A percentile compares a stretch with the other conserved stretches of the same genome.
Conservation (phyloP, 2,329 filamentous ascomycete species). For the Alternaria brassicicola region DNA sequence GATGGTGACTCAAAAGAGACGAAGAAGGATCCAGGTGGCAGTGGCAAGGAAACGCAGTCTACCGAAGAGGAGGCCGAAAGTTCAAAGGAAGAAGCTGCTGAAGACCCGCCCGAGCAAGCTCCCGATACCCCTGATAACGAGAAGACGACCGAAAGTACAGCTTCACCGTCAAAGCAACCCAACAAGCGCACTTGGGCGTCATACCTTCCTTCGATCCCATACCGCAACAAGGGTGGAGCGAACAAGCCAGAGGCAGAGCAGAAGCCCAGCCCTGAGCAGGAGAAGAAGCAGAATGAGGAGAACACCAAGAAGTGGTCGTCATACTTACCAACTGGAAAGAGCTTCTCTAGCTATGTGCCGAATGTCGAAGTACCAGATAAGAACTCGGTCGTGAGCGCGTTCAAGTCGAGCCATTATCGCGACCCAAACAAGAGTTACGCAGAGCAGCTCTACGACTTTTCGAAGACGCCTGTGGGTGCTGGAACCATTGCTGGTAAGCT, state of each 20-base stretch:
- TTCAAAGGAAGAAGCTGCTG: slow-evolving; percentile 19
- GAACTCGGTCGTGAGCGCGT: slow-evolving; percentile 53
- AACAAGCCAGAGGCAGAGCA: slow-evolving; percentile 24
- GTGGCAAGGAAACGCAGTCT: slow-evolving; percentile 6
- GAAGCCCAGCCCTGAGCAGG: slow-evolving; percentile 34
- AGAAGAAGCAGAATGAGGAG: slow-evolving; percentile 44
- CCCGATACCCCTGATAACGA: slow-evolving; percentile 28
- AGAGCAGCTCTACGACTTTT: slow-evolving; percentile 58
- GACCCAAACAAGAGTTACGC: slow-evolving; percentile 57
- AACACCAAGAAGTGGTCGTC: slow-evolving; percentile 53
- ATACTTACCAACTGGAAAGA: slow-evolving; percentile 56
- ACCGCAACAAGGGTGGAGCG: slow-evolving; percentile 35
- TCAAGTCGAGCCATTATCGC: slow-evolving; percentile 53
- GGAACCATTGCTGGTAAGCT: slow-evolving; percentile 51
- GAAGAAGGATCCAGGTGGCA: slow-evolving; percentile 11
- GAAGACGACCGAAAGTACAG: slow-evolving; percentile 19
- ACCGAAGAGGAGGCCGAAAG: slow-evolving; percentile 15
- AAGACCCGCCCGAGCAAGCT: slow-evolving; percentile 41
- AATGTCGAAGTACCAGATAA: slow-evolving; percentile 44
- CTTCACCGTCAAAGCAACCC: slow-evolving; percentile 19
- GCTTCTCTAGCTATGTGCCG: slow-evolving; percentile 56
- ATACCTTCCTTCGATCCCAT: slow-evolving; percentile 49
- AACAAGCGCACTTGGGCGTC: slow-evolving; percentile 48
- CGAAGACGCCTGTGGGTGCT: slow-evolving; percentile 58
- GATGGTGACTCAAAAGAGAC: background rate